These are phyloP conservation scores for Erodium texanum DNA, from an alignment of 441 rosid genomes.

Conservation along the genomic window DNA sequence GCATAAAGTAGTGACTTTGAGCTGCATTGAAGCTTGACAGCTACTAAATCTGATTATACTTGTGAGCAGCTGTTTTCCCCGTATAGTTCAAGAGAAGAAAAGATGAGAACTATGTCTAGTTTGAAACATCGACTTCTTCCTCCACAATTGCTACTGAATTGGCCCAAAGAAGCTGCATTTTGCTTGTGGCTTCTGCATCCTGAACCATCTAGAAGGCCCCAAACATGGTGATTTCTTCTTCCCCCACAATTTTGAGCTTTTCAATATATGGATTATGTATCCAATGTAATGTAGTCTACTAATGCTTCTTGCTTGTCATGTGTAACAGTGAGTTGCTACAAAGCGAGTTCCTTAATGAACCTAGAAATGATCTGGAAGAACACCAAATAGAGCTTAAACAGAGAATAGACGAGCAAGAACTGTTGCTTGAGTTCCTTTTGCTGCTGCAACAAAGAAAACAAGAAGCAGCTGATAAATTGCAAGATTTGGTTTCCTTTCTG, in stretches of 20 bases:
- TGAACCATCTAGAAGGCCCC: conserved; percentile 72
- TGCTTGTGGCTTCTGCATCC: conserved; percentile 95
- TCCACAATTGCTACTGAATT: conserved; percentile 70
- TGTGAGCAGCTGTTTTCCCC: conserved; percentile 76
- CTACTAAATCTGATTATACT: too few relatives aligned
- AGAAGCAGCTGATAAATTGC: conserved; percentile 67
- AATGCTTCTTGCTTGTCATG: background rate
- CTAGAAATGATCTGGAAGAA: conserved; percentile 63
- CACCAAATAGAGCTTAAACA: conserved; percentile 73
- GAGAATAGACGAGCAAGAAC: conserved; percentile 70
- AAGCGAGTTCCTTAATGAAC: conserved; percentile 79
- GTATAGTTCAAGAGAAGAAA: conserved; percentile 74
- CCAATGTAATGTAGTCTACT: background rate
- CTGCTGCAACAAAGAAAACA: conserved; percentile 63
- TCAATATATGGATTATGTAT: background rate
- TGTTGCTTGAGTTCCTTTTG: conserved; percentile 75
- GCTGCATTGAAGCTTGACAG: too few relatives aligned
- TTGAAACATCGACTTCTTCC: conserved; percentile 97
- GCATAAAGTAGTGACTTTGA: too few relatives aligned
- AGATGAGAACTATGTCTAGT: conserved; percentile 81
- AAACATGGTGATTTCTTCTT: conserved; percentile 43
- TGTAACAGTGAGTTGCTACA: conserved; percentile 62
- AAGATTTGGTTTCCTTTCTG: conserved; percentile 54
- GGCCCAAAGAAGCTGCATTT: conserved; percentile 90
- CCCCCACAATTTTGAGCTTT: background rate